Conservation (phyloP, 2,329 filamentous ascomycete species). For the Emmonsia crescens region DNA sequence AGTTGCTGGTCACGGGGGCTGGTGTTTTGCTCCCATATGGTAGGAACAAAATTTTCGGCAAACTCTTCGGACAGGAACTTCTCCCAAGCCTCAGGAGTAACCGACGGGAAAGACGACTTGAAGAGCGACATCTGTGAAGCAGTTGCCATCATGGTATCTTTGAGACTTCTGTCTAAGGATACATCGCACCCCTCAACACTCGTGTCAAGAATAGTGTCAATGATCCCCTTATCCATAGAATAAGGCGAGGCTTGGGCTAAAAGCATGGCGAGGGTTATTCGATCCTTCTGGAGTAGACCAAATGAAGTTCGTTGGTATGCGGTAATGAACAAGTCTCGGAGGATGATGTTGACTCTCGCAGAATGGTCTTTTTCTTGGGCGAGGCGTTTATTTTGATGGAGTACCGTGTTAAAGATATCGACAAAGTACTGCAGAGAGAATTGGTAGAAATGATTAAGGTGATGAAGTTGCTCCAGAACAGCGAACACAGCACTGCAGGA, state of each 20-base stretch:
- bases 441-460: conserved; percentile 98
- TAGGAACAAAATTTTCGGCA: conserved; percentile 73
- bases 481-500: conserved; percentile 97
- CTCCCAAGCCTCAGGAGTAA: conserved; percentile 60
- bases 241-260: conserved; percentile 93
- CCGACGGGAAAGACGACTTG: conserved; percentile 57
- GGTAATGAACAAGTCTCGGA: conserved; percentile 81
- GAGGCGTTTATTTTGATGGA: conserved; percentile 67
- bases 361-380: conserved; percentile 63
- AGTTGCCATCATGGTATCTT: conserved; percentile 56
- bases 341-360: conserved; percentile 74
- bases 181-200: conserved; percentile 66
- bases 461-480: conserved; percentile 90
- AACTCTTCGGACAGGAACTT: conserved; percentile 75
- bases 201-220: conserved; percentile 77
- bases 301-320: conserved; percentile 90
- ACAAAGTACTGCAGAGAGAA: conserved; percentile 98
- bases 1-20: conserved; percentile 65
- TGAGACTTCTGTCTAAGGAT: conserved; percentile 54
- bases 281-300: conserved; percentile 84
- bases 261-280: conserved; percentile 87
- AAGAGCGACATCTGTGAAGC: conserved; percentile 61
- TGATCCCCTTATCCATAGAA: conserved; percentile 80
- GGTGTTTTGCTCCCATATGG: conserved; percentile 56
- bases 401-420: conserved; percentile 89